phyloP scores from a whole-genome alignment of 2,329 filamentous ascomycete genomes.

The Ampelomyces quisqualis region DNA sequence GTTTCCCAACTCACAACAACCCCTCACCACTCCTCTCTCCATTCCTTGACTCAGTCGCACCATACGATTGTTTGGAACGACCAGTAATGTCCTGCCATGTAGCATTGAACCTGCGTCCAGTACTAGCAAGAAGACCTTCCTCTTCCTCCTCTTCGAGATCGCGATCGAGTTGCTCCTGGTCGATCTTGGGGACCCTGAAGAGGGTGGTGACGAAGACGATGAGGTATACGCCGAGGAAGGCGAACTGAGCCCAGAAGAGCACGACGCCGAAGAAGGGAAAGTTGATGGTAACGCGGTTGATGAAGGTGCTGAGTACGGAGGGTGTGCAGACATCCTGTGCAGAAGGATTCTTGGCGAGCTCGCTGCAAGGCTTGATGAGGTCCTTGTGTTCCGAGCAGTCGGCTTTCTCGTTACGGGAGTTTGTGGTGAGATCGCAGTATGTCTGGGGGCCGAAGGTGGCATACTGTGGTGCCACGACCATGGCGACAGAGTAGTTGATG shows the following conservation, averaged over 20 bases:
- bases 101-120: slow-evolving; percentile 76
- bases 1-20: no score
- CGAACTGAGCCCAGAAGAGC: slow-evolving; percentile 96
- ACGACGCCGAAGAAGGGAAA: slow-evolving; percentile 93
- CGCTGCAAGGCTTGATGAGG: slow-evolving; percentile 78
- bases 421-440: slow-evolving; percentile 75
- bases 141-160: slow-evolving; percentile 92
- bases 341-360: slow-evolving; percentile 68
- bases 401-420: slow-evolving; percentile 64
- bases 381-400: slow-evolving; percentile 72
- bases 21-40: slow-evolving; percentile 10
- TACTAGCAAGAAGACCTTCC: slow-evolving; percentile 83
- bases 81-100: slow-evolving; percentile 88
- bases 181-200: slow-evolving; percentile 75
- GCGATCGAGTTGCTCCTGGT: slow-evolving; percentile 77
- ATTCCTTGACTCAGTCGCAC: slow-evolving; percentile 29
- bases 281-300: slow-evolving; percentile 89
- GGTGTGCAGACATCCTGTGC: slow-evolving; percentile 84
- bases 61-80: slow-evolving; percentile 43
- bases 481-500: slow-evolving; percentile 88
- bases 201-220: slow-evolving; percentile 77
- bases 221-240: slow-evolving; percentile 80
- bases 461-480: slow-evolving; percentile 95
- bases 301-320: slow-evolving; percentile 84
- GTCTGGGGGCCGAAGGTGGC: slow-evolving; percentile 92